A percentile compares a stretch with the other conserved stretches of the same genome.
Conservation (phyloP, 257 asterid species). For the Penstemon eatonii region DNA sequence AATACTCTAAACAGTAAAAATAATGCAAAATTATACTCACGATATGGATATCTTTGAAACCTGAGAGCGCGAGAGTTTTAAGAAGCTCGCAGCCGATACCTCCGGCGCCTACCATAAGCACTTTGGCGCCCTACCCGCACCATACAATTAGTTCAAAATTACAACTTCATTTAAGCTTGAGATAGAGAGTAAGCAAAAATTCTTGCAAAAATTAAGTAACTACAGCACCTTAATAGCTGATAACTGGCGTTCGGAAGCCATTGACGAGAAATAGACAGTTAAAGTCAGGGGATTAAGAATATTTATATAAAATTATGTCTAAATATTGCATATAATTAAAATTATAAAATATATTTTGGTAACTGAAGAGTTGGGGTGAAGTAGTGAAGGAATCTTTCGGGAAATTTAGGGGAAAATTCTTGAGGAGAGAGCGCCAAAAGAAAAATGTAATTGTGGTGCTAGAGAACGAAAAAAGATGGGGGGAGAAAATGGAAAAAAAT, state of each 20-base stretch:
- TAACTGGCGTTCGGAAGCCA: constrained; percentile 67
- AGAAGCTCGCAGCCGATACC: constrained; percentile 97
- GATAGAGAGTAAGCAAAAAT: background rate
- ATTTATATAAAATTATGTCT: constrained; percentile 14
- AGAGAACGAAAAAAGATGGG: too few species aligned
- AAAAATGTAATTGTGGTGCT: background rate
- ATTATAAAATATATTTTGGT: background rate
- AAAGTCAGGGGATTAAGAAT: constrained; percentile 23
- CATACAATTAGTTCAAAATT: constrained; percentile 3
- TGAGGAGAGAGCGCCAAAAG: constrained; percentile 62
- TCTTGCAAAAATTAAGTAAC: background rate
- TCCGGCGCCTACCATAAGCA: constrained; percentile 99
- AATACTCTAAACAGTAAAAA: background rate
- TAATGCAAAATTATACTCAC: constrained; percentile 46
- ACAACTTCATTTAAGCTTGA: constrained; percentile 17
- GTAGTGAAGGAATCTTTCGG: constrained; percentile 37
- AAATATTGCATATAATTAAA: constrained; percentile 23
- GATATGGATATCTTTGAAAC: constrained; percentile 83
- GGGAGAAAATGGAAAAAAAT: too few species aligned
- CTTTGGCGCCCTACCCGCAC: constrained; percentile 68
- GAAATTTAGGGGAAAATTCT: constrained; percentile 24
- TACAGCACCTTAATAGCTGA: constrained; percentile 62
- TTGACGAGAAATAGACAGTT: constrained; percentile 28
- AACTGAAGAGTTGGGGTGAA: constrained; percentile 29
- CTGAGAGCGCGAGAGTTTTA: constrained; percentile 93